phyloP scores from a whole-genome alignment of 208 protist species.

The Crithidia brevicula region DNA sequence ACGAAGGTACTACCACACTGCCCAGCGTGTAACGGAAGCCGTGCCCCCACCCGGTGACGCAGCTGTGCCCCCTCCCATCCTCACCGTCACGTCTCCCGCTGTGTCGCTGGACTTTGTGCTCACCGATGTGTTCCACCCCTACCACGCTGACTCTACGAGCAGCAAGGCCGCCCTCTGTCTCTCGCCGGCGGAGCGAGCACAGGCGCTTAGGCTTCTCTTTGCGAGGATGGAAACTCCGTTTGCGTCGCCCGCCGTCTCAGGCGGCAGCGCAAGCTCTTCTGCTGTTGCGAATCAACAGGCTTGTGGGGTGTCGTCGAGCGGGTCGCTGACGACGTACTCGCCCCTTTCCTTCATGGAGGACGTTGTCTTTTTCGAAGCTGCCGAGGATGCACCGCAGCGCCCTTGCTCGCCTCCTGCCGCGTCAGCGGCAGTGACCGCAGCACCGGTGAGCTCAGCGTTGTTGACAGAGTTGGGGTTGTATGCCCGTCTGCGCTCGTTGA shows the following conservation, averaged over 20 bases:
- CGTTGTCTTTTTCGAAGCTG: constrained; percentile 13
- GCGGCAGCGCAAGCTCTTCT: no score
- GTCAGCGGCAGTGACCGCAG: not conserved
- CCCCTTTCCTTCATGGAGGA: constrained; percentile 27
- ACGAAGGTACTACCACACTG: not conserved
- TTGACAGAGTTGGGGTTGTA: constrained; percentile 29
- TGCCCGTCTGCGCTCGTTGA: not conserved
- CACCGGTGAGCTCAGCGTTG: constrained; percentile 5
- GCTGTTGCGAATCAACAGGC: not conserved
- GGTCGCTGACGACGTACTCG: not conserved
- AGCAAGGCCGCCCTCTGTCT: constrained; percentile 25
- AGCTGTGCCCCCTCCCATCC: not conserved
- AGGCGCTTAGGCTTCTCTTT: constrained; percentile 8
- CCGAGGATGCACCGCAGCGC: not conserved
- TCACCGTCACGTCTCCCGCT: constrained; percentile 2
- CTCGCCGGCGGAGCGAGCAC: constrained; percentile 13
- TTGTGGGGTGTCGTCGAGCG: no score
- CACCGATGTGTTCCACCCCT: constrained; percentile 30
- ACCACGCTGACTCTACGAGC: constrained; percentile 15
- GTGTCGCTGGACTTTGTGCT: constrained; percentile 23
- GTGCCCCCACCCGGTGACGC: no score
- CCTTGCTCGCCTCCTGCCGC: not conserved
- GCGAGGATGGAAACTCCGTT: not conserved
- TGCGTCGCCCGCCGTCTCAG: no score
- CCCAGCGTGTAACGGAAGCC: not conserved